Base-by-base conservation (phyloP, 257 asterid species). In the Plantago elongata region DNA sequence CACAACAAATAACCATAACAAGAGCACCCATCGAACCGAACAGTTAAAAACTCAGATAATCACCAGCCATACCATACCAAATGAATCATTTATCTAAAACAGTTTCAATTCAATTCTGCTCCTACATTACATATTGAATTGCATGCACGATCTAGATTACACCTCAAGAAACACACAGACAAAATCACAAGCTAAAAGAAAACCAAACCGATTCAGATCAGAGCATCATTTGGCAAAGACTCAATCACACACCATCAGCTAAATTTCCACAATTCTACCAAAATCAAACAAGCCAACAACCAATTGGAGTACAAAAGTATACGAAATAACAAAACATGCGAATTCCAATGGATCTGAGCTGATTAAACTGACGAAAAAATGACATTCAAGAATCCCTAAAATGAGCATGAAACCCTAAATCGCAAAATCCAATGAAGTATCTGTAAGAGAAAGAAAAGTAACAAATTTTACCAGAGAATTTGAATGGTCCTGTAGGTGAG, bases 301-400 rank as follows among this genome's bases (percentile, higher is more conserved):
- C 54, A 51, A 46, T 13, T 9, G 55, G 51, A 65, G 44, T 7
- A 34, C 4, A 60, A 7, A 49, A 40, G 45, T 65, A 30, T 18
- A 57, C 58, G 40, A 51, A 50, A 38, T 56, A 45, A 68, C 48
- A 51, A 50, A 49, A 34, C 49, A 70, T 69, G 34, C 57, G 46
- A 57, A 40, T 49, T 18, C 27, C 42, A 47, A 63, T 67, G 83
- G 87, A 89, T 86, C 94, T 86, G 78, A 66, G 56, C 67, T 43
- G 47, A 60, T 62, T 47, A 62, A 44, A 58, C 59, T 27, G 12
- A 29, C 52, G 56, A 65, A 61, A 51, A 72, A 70, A 47, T 63
- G 70, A 65, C 69, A 75, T 66, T 68, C 75, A 51, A 65, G 45
- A 74, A 65, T 74, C 40, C 83, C 81, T 69, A 73, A 72, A 77